Evolutionary conservation across 352 stramenopile genomes (phyloP).

Genomic region (Pythium apleroticum): DNA sequence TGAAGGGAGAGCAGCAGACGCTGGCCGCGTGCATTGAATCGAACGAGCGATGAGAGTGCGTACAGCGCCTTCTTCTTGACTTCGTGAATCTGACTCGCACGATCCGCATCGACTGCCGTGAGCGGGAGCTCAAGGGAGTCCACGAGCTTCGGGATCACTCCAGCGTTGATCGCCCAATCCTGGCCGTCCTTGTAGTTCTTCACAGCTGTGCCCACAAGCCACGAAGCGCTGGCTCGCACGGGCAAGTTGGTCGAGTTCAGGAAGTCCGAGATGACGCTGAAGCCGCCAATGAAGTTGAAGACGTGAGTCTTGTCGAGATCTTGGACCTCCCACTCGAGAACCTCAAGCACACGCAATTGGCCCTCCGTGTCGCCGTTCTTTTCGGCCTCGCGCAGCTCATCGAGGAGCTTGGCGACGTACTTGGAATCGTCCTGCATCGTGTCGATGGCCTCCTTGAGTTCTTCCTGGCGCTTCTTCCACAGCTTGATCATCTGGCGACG

Average conservation of each 20-base stretch:
- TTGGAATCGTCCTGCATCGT: slow-evolving; percentile 82
- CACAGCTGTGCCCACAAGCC: slow-evolving; percentile 71
- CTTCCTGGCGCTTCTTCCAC: slow-evolving; percentile 80
- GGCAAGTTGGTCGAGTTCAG: slow-evolving; percentile 70
- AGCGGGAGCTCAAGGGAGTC: slow-evolving; percentile 50
- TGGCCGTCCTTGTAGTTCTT: slow-evolving; percentile 87
- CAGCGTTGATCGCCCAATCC: slow-evolving; percentile 76
- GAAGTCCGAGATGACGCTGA: slow-evolving; percentile 65
- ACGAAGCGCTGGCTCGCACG: slow-evolving; percentile 59
- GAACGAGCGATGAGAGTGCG: slow-evolving; percentile 68
- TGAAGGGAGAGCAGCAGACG: slow-evolving; percentile 52
- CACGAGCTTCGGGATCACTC: slow-evolving; percentile 67
- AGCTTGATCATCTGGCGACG: slow-evolving; percentile 69
- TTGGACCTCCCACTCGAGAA: slow-evolving; percentile 87
- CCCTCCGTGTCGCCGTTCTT: slow-evolving; percentile 41
- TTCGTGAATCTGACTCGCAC: slow-evolving; percentile 40
- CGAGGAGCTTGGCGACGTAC: slow-evolving; percentile 70
- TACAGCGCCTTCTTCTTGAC: slow-evolving; percentile 87
- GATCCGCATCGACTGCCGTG: not conserved
- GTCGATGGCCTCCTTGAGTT: slow-evolving; percentile 76
- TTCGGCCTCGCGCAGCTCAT: slow-evolving; percentile 67
- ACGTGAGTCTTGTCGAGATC: slow-evolving; percentile 87
- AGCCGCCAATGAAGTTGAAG: slow-evolving; percentile 86
- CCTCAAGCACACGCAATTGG: slow-evolving; percentile 58
- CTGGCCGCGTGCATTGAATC: slow-evolving; percentile 66